Conservation (phyloP, 2,329 filamentous ascomycete genomes). For the Trichoderma sp. region DNA sequence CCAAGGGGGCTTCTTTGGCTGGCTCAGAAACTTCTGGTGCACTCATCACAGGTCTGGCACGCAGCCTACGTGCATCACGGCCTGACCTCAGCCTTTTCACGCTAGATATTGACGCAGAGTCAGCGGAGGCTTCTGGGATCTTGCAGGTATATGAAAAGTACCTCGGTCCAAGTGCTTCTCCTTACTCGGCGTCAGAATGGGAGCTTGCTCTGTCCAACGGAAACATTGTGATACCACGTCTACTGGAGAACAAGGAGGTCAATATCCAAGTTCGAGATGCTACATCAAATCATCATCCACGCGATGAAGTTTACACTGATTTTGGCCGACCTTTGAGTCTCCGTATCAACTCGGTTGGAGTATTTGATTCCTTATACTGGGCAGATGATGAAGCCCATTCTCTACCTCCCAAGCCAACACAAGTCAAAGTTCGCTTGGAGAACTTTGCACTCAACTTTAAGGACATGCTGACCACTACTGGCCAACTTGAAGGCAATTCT, state of each 20-base stretch:
- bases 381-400: background rate
- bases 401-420: background rate
- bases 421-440: conserved; percentile 9
- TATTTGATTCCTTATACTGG: conserved; percentile 16
- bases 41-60: conserved; percentile 1
- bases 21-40: background rate
- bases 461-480: conserved; percentile 12
- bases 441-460: conserved; percentile 14
- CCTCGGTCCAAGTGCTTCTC: conserved; percentile 7
- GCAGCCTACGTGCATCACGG: background rate
- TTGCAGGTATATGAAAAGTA: conserved; percentile 11
- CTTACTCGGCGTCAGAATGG: conserved; percentile 15
- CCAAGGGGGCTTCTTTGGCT: background rate
- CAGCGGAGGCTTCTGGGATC: background rate
- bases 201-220: conserved; percentile 17
- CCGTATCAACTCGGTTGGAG: conserved; percentile 2
- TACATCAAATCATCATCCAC: conserved; percentile 10
- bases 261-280: conserved; percentile 7
- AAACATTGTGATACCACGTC: conserved; percentile 11
- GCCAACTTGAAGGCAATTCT: background rate
- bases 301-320: conserved; percentile 1
- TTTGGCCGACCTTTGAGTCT: background rate
- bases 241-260: conserved; percentile 3
- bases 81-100: conserved; percentile 5
- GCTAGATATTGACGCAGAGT: background rate